Evolutionary conservation across 495 filamentous ascomycete species (phyloP).

Genomic region (Astrothelium macrocarpum): DNA sequence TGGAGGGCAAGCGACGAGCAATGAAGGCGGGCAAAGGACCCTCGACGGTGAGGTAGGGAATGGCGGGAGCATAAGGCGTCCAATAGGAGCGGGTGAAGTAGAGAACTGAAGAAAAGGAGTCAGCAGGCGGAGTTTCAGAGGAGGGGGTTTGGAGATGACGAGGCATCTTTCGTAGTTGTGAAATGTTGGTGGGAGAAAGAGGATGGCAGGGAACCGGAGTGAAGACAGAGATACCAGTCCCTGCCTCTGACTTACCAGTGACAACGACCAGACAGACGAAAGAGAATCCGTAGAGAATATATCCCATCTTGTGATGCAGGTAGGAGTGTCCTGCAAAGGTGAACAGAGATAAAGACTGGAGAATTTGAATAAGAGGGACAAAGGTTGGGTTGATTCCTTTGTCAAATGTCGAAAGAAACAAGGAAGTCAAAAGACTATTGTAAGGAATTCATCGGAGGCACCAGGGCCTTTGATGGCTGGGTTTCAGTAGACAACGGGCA

Average conservation of each 20-base stretch:
- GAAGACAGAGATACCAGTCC: neutral
- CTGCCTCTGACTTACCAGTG: constrained; percentile 27
- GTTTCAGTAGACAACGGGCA: neutral
- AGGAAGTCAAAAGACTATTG: neutral
- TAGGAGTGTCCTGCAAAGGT: constrained; percentile 56
- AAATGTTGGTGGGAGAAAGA: constrained; percentile 3
- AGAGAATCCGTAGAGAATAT: constrained; percentile 65
- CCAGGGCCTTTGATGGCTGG: neutral
- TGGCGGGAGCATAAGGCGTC: constrained; percentile 44
- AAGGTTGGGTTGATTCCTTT: neutral
- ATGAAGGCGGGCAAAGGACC: constrained; percentile 47
- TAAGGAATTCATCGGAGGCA: neutral
- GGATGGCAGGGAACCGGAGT: neutral
- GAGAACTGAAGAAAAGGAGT: constrained; percentile 39
- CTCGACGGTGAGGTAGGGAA: constrained; percentile 43
- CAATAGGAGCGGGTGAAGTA: constrained; percentile 74
- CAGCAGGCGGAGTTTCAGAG: constrained; percentile 9
- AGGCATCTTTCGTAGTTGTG: neutral
- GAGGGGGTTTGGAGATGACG: neutral
- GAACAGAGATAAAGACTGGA: constrained; percentile 34
- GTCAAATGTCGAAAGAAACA: neutral
- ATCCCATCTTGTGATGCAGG: constrained; percentile 65
- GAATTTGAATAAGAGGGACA: neutral
- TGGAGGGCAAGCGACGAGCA: constrained; percentile 17
- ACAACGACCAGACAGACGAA: constrained; percentile 38